Conservation (phyloP, 2,329 filamentous ascomycete species). For the Diaporthe sp. region DNA sequence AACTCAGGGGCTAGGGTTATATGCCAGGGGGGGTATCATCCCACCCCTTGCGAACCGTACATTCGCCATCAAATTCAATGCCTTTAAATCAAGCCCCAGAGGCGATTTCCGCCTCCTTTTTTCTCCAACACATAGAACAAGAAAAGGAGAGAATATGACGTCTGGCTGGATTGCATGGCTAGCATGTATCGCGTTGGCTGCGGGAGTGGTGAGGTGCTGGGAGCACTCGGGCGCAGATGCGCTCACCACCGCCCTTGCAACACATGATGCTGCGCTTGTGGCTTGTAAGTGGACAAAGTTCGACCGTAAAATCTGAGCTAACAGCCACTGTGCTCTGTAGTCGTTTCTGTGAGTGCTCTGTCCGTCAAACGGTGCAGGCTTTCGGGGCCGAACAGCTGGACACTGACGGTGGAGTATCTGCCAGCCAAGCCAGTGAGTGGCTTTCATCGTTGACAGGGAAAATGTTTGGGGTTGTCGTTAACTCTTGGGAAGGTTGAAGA, state of each 20-base stretch:
- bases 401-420: background rate
- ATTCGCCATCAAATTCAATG: background rate
- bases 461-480: background rate
- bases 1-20: constrained; percentile 11
- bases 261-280: constrained; percentile 32
- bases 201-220: constrained; percentile 7
- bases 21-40: constrained; percentile 9
- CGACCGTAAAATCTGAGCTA: background rate
- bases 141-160: background rate
- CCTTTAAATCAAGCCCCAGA: constrained; percentile 5
- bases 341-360: constrained; percentile 34
- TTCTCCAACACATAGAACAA: background rate
- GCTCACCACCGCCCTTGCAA: constrained; percentile 19
- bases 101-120: background rate
- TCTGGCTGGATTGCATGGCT: background rate
- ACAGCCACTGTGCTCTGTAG: constrained; percentile 5
- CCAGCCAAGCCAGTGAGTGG: constrained; percentile 33
- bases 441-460: background rate
- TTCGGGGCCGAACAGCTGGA: background rate
- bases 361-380: background rate
- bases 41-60: background rate
- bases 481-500: constrained; percentile 26
- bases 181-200: background rate
- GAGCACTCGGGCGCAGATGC: background rate
- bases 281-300: constrained; percentile 32